A percentile compares a stretch with the other conserved stretches of the same genome.
Evolutionary conservation across 2,329 filamentous ascomycete species (phyloP).

Genomic region (Periconia digitata): DNA sequence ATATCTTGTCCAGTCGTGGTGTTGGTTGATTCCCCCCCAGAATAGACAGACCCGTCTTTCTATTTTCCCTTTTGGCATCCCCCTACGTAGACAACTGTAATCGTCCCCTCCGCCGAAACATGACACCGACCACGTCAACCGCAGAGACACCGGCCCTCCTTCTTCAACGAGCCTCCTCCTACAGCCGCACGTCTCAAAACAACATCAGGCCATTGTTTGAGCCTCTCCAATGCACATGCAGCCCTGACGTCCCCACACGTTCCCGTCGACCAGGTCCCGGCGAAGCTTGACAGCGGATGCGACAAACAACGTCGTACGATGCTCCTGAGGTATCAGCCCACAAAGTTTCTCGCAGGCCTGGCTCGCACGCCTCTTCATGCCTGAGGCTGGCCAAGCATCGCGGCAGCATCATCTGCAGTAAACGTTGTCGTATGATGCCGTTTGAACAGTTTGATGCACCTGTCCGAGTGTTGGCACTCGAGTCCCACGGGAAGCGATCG

Average conservation of each 20-base stretch:
- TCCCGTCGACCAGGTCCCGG: constrained; percentile 2
- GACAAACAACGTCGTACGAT: constrained; percentile 37
- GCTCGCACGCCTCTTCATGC: constrained; percentile 15
- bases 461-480: background rate
- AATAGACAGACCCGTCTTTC: too few relatives aligned
- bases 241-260: constrained; percentile 11
- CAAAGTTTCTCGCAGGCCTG: constrained; percentile 13
- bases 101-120: too few relatives aligned
- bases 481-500: background rate
- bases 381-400: constrained; percentile 13
- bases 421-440: constrained; percentile 42
- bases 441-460: constrained; percentile 38
- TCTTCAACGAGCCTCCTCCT: constrained; percentile 1
- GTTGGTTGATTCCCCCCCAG: too few relatives aligned
- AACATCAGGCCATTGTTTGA: constrained; percentile 38
- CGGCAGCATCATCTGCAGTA: constrained; percentile 21
- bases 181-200: constrained; percentile 19
- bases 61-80: too few relatives aligned
- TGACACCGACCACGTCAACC: too few relatives aligned
- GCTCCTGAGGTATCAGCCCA: constrained; percentile 25
- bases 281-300: constrained; percentile 18
- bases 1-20: too few relatives aligned
- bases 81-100: too few relatives aligned
- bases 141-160: constrained; percentile 7
- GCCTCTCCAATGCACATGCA: constrained; percentile 8